A percentile compares a stretch with the other conserved stretches of the same genome.
Evolutionary conservation across 768 basidiomycete species (phyloP).

Genomic region (Boletus pseudo-olivaceus): DNA sequence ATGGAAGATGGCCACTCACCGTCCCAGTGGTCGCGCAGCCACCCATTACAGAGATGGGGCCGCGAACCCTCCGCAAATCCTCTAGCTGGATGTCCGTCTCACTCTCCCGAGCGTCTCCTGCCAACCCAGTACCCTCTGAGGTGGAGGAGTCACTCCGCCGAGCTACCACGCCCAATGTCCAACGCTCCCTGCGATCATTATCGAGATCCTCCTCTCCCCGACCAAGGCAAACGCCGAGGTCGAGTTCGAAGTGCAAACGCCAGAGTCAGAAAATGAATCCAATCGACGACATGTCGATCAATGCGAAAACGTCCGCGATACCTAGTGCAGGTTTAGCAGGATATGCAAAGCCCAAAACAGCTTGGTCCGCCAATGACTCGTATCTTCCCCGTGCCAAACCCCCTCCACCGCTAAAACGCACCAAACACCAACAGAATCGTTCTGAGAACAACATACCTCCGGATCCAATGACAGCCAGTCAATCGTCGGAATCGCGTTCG

Average conservation of each 20-base stretch:
- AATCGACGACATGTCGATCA: neutral
- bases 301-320: neutral
- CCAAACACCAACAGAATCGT: conserved; percentile 9
- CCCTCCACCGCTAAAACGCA: conserved; percentile 10
- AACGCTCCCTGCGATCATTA: neutral
- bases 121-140: neutral
- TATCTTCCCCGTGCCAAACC: conserved; percentile 23
- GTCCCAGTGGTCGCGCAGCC: neutral
- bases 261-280: neutral
- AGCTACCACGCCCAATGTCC: neutral
- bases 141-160: neutral
- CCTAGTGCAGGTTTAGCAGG: neutral
- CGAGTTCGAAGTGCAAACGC: neutral
- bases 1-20: conserved; percentile 1
- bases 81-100: neutral
- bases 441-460: neutral
- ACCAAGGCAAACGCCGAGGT: neutral
- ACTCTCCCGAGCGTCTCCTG: neutral
- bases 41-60: neutral
- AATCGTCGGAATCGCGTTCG: neutral
- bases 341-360: neutral
- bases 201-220: neutral
- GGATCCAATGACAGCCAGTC: neutral
- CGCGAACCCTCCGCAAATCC: neutral
- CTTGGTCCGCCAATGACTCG: conserved; percentile 16